Percentiles rank a stretch among this genome's conserved stretches.
phyloP scores from a whole-genome alignment of 805 yeast genomes.

The Sugiyamaella chiloensis region DNA sequence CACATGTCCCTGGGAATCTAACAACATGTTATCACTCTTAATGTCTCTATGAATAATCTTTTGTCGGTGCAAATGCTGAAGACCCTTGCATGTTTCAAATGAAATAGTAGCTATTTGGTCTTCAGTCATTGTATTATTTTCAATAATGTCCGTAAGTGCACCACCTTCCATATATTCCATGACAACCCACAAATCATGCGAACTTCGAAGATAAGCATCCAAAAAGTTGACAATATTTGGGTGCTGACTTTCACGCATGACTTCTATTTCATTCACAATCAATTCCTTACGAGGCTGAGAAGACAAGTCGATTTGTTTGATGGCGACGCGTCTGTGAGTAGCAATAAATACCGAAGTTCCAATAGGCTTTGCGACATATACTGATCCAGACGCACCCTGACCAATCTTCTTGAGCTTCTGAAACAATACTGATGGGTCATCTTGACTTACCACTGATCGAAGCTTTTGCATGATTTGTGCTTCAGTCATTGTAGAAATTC shows the following conservation, averaged over 20 bases:
- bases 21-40: constrained; percentile 86
- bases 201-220: constrained; percentile 73
- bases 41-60: constrained; percentile 96
- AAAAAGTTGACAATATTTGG: constrained; percentile 91
- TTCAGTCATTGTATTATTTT: constrained; percentile 85
- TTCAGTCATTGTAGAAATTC: constrained; percentile 71
- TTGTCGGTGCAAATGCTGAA: constrained; percentile 81
- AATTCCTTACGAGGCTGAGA: constrained; percentile 94
- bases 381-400: constrained; percentile 98
- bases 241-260: constrained; percentile 90
- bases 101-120: constrained; percentile 95
- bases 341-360: constrained; percentile 32
- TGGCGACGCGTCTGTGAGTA: constrained; percentile 60
- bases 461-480: constrained; percentile 80
- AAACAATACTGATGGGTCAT: constrained; percentile 74
- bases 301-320: constrained; percentile 92
- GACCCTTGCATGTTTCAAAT: constrained; percentile 82
- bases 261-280: constrained; percentile 90
- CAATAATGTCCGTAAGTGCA: constrained; percentile 89
- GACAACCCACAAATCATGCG: constrained; percentile 76
- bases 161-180: constrained; percentile 99
- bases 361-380: constrained; percentile 76
- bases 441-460: constrained; percentile 73
- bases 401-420: constrained; percentile 73
- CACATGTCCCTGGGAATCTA: constrained; percentile 81